Evolutionary conservation across 164 flowering plant species (phyloP).

Genomic region (Chimonanthus praecox): DNA sequence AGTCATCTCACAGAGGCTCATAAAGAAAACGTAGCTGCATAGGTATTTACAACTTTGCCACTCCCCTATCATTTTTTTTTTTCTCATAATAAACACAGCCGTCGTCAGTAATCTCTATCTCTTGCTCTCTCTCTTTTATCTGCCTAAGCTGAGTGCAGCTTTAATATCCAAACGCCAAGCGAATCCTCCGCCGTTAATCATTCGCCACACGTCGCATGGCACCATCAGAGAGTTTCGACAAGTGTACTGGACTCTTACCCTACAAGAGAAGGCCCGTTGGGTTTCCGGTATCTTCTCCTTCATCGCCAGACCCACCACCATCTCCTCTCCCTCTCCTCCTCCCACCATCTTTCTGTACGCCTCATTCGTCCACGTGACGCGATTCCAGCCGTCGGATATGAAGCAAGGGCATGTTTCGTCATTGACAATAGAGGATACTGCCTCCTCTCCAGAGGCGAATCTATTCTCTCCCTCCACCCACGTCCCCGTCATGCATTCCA

Average conservation of each 20-base stretch:
- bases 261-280: slow-evolving; percentile 50
- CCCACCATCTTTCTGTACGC: slow-evolving; percentile 52
- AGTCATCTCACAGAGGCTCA: too few species aligned
- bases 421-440: slow-evolving; percentile 18
- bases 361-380: slow-evolving; percentile 64
- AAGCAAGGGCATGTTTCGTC: slow-evolving; percentile 81
- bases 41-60: slow-evolving; percentile 19
- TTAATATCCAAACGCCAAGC: slow-evolving; percentile 87
- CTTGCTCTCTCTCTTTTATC: slow-evolving; percentile 14
- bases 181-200: slow-evolving; percentile 66
- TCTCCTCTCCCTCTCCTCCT: slow-evolving; percentile 14
- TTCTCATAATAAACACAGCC: too few species aligned
- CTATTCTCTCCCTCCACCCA: slow-evolving; percentile 50
- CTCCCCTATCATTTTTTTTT: neutral
- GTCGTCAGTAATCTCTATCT: too few species aligned
- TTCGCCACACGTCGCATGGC: slow-evolving; percentile 86
- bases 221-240: slow-evolving; percentile 38
- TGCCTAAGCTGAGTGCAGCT: slow-evolving; percentile 77
- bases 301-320: slow-evolving; percentile 43
- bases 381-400: slow-evolving; percentile 48
- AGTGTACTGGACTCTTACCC: slow-evolving; percentile 59
- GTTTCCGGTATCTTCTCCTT: slow-evolving; percentile 27
- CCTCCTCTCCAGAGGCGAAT: slow-evolving; percentile 29
- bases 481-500: slow-evolving; percentile 59
- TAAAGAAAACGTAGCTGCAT: neutral